Base-by-base conservation (phyloP, 179 eudicot genomes). In the Corrigiola litoralis region DNA sequence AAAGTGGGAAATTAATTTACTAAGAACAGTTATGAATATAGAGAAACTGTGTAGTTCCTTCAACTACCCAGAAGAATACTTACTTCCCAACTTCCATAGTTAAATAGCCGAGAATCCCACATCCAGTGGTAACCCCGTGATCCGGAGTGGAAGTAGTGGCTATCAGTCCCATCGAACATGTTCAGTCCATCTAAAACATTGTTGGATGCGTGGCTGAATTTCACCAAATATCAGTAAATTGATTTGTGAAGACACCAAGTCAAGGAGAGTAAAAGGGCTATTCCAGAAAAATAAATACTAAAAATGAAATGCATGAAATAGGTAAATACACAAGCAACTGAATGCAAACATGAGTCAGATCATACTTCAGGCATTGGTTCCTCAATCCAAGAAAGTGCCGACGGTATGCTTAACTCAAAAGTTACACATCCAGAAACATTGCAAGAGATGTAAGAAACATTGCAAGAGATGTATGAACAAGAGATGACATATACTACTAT, bases 31-130 rank as follows among this genome's bases (percentile, higher is more conserved):
- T 4, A 58, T 2, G 13, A 49, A 61, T 18, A 54, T 6, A 44
- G 44, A 46, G 17, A 4, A n/a, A 16, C 25, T 13, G 12, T 29
- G 29, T 24, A 21, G 29, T 31, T 33, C 28, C 33, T 58, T 28
- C 44, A 34, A 48, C 42, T 5, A 17, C 11, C 21, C 65, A 41
- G 14, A 63, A 60, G 14, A 21, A 54, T 31, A 76, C 90, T 36
- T 80, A 90, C 97, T 77, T 95, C 99, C 99, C 99, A 95, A 44
- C 81, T 85, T 72, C 96, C 97, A 64, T 88, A 91, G 68, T 91
- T 95, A 62, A 91, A 95, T 60, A 95, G 95, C 58, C 99, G 90
- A 56, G 97, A 90, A 74, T 95, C 99, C 97, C 99, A 95, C 97
- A 95, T 88, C 97, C 97, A 90, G 65, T 95, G 99, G 70, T 91